Evolutionary conservation across 2,329 filamentous ascomycete genomes (phyloP), one percentile per base, ranked within the genome.

Genomic region (Fusarium piperis): DNA sequence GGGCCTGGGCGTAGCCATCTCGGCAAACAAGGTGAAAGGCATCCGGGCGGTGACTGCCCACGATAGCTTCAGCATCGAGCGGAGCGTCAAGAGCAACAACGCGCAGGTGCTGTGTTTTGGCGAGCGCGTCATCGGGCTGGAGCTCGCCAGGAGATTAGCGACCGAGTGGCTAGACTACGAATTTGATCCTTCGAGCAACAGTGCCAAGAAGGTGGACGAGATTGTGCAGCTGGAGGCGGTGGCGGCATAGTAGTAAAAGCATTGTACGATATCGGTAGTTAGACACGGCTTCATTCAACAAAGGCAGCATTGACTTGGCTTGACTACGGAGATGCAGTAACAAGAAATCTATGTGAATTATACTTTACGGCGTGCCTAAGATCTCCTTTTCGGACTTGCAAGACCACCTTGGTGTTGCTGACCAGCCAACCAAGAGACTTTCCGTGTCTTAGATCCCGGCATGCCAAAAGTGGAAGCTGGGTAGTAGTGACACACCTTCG

Each of bases 41-140:
- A 90, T 97, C 68, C 86, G 94, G 26, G 94, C 94, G n/a, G 94
- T 97, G 18, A 97, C 94, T 6, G 94, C 94, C 1, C 94, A 97
- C 80, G 94, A 97, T 79, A 91, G 90, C 73, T 97, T 95, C 85
- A 91, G 88, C 62, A 93, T 97, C 7, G 94, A 97, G 86, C 85
- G 93, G 56, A 90, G 92, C 20, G 88, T 97, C 12, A 83, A 95
- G 77, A 94, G 92, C 83, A 97, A 97, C 81, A 91, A 97, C 79
- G 93, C 93, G 4, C 94, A 97, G 83, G 93, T 97, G 33, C 83
- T 97, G 68, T 97, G 94, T 79, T 91, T 97, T 86, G 94, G 94
- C 1, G 92, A 97, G 87, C 85, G 94, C 23, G 94, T 97, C 0
- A 88, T 97, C 48, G 94, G 94, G 0, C 80, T 96, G 53, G 94